Conservation (phyloP, 805 yeast genomes). For the Pichia exigua region DNA sequence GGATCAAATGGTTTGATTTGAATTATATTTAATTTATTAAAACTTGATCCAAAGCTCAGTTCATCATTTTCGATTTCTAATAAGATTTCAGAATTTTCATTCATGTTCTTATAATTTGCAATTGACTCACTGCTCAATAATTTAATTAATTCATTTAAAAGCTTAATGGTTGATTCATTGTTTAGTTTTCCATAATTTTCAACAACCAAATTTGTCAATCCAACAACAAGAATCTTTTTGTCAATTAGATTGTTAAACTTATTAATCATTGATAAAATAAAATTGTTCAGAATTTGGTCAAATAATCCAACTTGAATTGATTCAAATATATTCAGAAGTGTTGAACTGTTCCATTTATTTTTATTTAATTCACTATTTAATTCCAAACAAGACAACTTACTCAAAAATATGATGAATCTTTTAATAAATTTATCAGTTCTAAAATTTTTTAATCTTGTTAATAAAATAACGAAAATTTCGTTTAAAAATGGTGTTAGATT, state of each 20-base stretch:
- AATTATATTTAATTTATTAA: slow-evolving; percentile 63
- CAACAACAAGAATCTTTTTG: slow-evolving; percentile 41
- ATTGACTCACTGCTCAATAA: slow-evolving; percentile 29
- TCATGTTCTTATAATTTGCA: slow-evolving; percentile 25
- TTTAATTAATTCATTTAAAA: slow-evolving; percentile 37
- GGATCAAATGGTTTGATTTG: slow-evolving; percentile 65
- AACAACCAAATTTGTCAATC: slow-evolving; percentile 37
- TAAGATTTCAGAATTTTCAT: slow-evolving; percentile 41
- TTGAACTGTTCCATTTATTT: slow-evolving; percentile 28
- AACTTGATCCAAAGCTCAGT: slow-evolving; percentile 76
- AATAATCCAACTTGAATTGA: slow-evolving; percentile 60
- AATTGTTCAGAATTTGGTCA: slow-evolving; percentile 40
- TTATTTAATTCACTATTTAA: slow-evolving; percentile 25
- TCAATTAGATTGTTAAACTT: slow-evolving; percentile 35
- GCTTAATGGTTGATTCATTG: slow-evolving; percentile 31
- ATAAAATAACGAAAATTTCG: slow-evolving; percentile 66
- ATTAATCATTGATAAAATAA: slow-evolving; percentile 43
- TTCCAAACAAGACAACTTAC: slow-evolving; percentile 22
- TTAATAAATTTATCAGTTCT: slow-evolving; percentile 77
- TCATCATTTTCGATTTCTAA: slow-evolving; percentile 52
- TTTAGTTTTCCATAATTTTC: slow-evolving; percentile 34
- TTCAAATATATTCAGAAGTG: slow-evolving; percentile 59
- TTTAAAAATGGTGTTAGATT: slow-evolving; percentile 47
- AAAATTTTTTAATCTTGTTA: slow-evolving; percentile 73
- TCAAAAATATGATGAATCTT: slow-evolving; percentile 58